Evolutionary conservation across 2,329 filamentous ascomycete species (phyloP).

Genomic region (Capronia americana): DNA sequence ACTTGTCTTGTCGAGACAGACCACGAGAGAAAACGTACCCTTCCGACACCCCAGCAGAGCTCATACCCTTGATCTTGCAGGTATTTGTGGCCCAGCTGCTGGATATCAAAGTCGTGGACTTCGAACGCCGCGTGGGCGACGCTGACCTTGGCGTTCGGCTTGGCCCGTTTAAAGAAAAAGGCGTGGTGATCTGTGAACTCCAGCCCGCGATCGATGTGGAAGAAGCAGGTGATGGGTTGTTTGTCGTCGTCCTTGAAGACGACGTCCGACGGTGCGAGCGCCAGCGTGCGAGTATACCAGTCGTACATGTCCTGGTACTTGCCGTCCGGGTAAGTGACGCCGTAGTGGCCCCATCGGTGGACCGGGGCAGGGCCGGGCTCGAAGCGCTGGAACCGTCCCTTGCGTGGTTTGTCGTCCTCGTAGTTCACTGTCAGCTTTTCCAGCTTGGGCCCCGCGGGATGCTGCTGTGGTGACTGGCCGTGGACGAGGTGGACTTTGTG

Average conservation of each 20-base stretch:
- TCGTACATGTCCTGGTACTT: conserved; percentile 45
- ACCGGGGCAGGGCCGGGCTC: conserved; percentile 56
- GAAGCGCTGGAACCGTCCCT: conserved; percentile 49
- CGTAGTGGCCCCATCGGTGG: conserved; percentile 57
- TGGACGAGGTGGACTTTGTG: conserved; percentile 43
- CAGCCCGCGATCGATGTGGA: conserved; percentile 57
- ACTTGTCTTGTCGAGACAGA: too few species aligned
- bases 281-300: conserved; percentile 43
- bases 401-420: conserved; percentile 46
- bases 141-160: conserved; percentile 47
- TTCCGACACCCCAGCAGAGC: conserved; percentile 72
- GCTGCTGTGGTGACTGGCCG: conserved; percentile 40
- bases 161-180: conserved; percentile 48
- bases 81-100: conserved; percentile 73
- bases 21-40: too few species aligned
- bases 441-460: conserved; percentile 7
- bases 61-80: conserved; percentile 66
- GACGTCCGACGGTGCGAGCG: conserved; percentile 55
- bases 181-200: conserved; percentile 59
- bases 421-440: conserved; percentile 47
- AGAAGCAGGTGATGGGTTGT: conserved; percentile 50
- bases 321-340: conserved; percentile 45
- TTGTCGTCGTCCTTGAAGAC: conserved; percentile 43
- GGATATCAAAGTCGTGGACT: conserved; percentile 73
- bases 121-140: conserved; percentile 74